Evolutionary conservation across 768 basidiomycete genomes (phyloP).

Genomic region (Lactifluus subvellereus): DNA sequence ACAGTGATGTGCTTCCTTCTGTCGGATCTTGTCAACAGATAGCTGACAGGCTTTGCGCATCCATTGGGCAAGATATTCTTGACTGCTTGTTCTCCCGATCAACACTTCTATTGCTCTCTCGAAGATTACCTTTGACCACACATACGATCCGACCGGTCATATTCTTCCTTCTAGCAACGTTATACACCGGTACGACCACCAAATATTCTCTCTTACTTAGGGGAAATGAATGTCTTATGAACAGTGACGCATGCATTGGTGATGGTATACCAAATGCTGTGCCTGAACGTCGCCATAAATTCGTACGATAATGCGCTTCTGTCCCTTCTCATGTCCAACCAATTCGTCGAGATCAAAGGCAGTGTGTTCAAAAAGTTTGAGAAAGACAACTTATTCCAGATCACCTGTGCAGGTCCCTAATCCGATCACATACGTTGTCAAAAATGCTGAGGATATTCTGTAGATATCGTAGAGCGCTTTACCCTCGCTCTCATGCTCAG

Average conservation of each 20-base stretch:
- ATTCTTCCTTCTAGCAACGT: constrained; percentile 74
- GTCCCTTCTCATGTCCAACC: constrained; percentile 91
- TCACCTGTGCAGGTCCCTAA: constrained; percentile 85
- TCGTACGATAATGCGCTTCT: constrained; percentile 95
- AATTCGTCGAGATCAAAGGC: constrained; percentile 99
- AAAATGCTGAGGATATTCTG: not conserved
- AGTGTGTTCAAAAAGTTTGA: constrained; percentile 99
- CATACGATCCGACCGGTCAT: constrained; percentile 73
- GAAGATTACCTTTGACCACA: constrained; percentile 51
- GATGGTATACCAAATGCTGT: constrained; percentile 91
- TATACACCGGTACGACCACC: constrained; percentile 67
- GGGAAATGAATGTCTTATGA: not conserved
- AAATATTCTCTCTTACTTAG: not conserved
- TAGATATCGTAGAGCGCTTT: constrained; percentile 97
- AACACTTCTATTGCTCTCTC: constrained; percentile 71
- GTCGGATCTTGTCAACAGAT: constrained; percentile 48
- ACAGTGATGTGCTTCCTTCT: not conserved
- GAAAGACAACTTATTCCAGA: constrained; percentile 97
- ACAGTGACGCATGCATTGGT: constrained; percentile 86
- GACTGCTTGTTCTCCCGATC: constrained; percentile 95
- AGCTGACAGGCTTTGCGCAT: constrained; percentile 88
- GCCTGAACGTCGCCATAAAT: constrained; percentile 96
- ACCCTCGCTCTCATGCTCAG: constrained; percentile 85
- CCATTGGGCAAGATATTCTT: constrained; percentile 95
- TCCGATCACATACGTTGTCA: not conserved